These are phyloP conservation scores for Guadua angustifolia DNA, from an alignment of 176 grass and related monocot genomes.

Conservation along the genomic window DNA sequence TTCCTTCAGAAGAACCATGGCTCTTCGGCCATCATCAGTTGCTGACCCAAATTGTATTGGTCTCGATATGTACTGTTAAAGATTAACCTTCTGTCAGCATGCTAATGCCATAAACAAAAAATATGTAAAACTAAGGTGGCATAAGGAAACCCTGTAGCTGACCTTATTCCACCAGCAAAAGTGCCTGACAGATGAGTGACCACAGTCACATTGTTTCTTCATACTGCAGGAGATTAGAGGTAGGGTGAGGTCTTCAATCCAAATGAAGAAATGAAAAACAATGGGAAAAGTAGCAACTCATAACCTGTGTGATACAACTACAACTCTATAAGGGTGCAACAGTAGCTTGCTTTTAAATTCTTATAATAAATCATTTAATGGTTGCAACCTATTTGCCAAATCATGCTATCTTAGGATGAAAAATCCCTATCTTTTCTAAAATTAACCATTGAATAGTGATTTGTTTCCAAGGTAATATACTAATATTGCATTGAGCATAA, in stretches of 20 bases:
- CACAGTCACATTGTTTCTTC: constrained; percentile 69
- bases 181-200: constrained; percentile 87
- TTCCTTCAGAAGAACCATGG: constrained; percentile 83
- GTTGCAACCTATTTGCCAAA: constrained; percentile 11
- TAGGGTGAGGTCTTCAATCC: constrained; percentile 37
- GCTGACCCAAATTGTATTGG: constrained; percentile 64
- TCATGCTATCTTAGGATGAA: constrained; percentile 13
- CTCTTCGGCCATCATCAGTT: constrained; percentile 43
- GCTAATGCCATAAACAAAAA: not conserved
- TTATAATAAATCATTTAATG: not conserved
- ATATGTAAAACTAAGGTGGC: not conserved
- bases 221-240: constrained; percentile 53
- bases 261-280: constrained; percentile 32
- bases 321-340: not conserved
- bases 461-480: not conserved
- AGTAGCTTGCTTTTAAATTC: constrained; percentile 17
- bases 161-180: constrained; percentile 99
- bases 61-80: constrained; percentile 69
- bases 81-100: constrained; percentile 35
- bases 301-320: not conserved
- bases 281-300: constrained; percentile 4
- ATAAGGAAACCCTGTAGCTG: constrained; percentile 32
- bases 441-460: not conserved
- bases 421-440: not conserved
- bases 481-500: not conserved